Base-by-base conservation (phyloP, 2,329 filamentous ascomycete genomes). In the Hypoxylon sp. region DNA sequence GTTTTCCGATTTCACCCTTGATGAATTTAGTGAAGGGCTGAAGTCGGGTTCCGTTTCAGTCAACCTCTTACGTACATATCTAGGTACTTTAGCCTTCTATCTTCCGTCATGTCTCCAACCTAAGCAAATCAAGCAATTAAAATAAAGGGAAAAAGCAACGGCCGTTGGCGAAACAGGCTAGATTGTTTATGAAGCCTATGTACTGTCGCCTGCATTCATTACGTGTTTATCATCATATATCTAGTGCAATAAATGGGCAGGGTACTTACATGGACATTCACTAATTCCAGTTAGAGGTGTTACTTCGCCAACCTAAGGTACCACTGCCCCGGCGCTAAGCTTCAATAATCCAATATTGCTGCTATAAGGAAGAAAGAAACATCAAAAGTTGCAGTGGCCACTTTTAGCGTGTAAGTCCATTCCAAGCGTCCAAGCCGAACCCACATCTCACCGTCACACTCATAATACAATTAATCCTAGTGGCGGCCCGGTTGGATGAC, bases 1-100 rank as follows among this genome's bases (percentile, higher is more conserved):
- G 61, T 60, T 62, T 57, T 68, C 65, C 58, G 61, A 65, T 52
- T 61, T 65, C 57, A 65, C 61, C 53, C 57, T 62, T 46, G 22
- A 50, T 48, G 63, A 53, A 56, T 62, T 63, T 61, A 60, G 55
- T 33, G 40, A 67, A 50, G 11, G 36, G 16, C 55, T n/a, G n/a
- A 30, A 48, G n/a, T n/a, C n/a, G n/a, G 24, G 48, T 46, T 59
- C 62, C 65, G 62, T 56, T 56, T 65, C 55, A 55, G 65, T 49
- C 51, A 63, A 63, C 58, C 51, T 61, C 61, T 30, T 46, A n/a
- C n/a, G n/a, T n/a, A n/a, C n/a, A n/a, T n/a, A n/a, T n/a, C n/a
- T n/a, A n/a, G n/a, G n/a, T n/a, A 59, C 32, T 45, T 57, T 42
- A 33, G 50, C 45, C 32, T 60, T 62, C 18, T 33, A 52, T 49